Evolutionary conservation across 768 basidiomycete species (phyloP).

Genomic region (Suillus lakei): DNA sequence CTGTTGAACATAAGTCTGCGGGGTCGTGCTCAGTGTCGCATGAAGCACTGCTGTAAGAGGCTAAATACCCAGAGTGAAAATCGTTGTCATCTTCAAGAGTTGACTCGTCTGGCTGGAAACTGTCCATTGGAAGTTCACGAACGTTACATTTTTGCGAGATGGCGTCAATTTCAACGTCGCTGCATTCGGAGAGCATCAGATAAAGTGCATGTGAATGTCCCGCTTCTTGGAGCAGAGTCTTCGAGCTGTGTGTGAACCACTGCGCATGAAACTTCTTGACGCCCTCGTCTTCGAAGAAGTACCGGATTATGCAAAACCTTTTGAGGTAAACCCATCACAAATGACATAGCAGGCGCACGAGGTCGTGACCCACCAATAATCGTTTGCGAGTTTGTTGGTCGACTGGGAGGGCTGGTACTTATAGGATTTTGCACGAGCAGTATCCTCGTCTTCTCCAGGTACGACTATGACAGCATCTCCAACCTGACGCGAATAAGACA

Average conservation of each 20-base stretch:
- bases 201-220: conserved; percentile 67
- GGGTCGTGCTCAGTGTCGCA: conserved; percentile 11
- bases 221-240: conserved; percentile 68
- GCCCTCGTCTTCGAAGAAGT: conserved; percentile 55
- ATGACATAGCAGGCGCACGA: background rate
- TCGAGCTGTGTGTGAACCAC: conserved; percentile 68
- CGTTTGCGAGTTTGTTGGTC: conserved; percentile 58
- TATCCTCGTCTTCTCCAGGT: conserved; percentile 55
- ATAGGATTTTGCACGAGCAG: conserved; percentile 45
- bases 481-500: conserved; percentile 43
- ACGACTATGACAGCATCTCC: conserved; percentile 70
- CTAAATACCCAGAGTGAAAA: conserved; percentile 61
- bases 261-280: conserved; percentile 69
- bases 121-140: conserved; percentile 42
- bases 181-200: conserved; percentile 57
- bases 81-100: conserved; percentile 42
- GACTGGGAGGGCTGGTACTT: conserved; percentile 47
- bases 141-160: conserved; percentile 66
- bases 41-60: background rate
- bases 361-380: conserved; percentile 56
- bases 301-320: conserved; percentile 76
- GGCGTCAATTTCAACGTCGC: conserved; percentile 54
- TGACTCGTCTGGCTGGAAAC: conserved; percentile 54
- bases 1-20: conserved; percentile 58
- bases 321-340: background rate